phyloP scores from a whole-genome alignment of 257 asterid genomes.

The Scutellaria galericulata region DNA sequence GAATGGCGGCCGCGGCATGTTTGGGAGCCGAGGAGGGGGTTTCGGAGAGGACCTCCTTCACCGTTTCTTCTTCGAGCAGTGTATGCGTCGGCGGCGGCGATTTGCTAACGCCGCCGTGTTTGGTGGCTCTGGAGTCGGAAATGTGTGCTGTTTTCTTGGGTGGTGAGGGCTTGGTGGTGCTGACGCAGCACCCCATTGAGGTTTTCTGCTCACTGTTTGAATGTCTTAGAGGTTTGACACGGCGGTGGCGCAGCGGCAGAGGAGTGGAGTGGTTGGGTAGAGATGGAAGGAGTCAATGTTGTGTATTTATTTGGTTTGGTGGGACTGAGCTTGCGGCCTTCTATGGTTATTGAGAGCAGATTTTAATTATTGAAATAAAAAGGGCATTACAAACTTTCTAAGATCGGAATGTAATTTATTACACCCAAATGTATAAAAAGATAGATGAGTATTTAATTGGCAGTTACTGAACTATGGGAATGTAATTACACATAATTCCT shows the following conservation, averaged over 20 bases:
- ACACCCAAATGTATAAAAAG: too few species aligned
- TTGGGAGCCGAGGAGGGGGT: slow-evolving; percentile 38
- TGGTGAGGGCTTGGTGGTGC: slow-evolving; percentile 35
- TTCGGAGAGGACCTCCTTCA: slow-evolving; percentile 78
- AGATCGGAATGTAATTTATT: neutral
- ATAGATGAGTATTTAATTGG: neutral
- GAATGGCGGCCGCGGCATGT: slow-evolving; percentile 10
- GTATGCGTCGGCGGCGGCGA: slow-evolving; percentile 60
- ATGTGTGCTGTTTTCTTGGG: slow-evolving; percentile 16
- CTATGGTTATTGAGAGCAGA: neutral
- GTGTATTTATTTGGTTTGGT: slow-evolving; percentile 41
- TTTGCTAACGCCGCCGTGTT: slow-evolving; percentile 37
- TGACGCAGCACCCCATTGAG: slow-evolving; percentile 65
- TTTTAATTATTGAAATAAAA: slow-evolving; percentile 1
- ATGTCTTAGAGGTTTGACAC: neutral
- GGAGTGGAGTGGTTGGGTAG: slow-evolving; percentile 26
- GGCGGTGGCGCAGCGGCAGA: slow-evolving; percentile 25
- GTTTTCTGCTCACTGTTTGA: neutral
- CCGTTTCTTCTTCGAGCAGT: slow-evolving; percentile 60
- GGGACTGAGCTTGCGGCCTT: slow-evolving; percentile 16
- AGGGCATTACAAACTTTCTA: neutral
- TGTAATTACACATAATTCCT: too few species aligned
- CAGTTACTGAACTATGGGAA: too few species aligned
- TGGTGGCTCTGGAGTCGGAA: slow-evolving; percentile 25
- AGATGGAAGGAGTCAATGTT: neutral